These are phyloP conservation scores for Daldinia sp. DNA, from an alignment of 2,329 filamentous ascomycete species.

Conservation along the genomic window DNA sequence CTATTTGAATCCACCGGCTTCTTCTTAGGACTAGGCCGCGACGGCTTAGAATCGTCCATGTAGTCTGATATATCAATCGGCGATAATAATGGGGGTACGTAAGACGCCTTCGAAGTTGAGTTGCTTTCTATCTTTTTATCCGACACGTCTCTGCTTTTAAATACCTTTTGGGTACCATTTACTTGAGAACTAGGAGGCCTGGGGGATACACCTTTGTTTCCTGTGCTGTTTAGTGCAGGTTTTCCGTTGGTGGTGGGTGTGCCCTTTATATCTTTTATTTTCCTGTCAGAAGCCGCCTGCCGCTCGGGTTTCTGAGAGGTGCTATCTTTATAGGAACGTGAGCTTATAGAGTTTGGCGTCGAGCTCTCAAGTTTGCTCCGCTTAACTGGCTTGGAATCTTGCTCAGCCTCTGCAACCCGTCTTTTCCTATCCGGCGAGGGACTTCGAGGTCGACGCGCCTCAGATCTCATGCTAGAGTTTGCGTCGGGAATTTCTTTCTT, in stretches of 20 bases:
- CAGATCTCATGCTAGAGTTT: conserved; percentile 44
- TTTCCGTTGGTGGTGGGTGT: conserved; percentile 46
- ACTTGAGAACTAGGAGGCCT: conserved; percentile 55
- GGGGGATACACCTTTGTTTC: conserved; percentile 51
- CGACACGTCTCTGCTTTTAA: conserved; percentile 52
- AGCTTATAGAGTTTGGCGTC: conserved; percentile 39
- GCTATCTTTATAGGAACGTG: conserved; percentile 42
- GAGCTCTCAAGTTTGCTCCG: conserved; percentile 58
- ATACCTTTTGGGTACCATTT: conserved; percentile 57
- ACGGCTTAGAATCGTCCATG: conserved; percentile 47
- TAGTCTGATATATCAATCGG: conserved; percentile 61
- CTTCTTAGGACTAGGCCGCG: conserved; percentile 52
- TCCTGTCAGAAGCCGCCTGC: conserved; percentile 40
- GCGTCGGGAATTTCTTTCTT: conserved; percentile 43
- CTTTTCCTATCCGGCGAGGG: conserved; percentile 62
- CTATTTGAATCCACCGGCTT: conserved; percentile 50
- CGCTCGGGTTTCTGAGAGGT: conserved; percentile 46
- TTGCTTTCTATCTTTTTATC: conserved; percentile 56
- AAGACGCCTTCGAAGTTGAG: conserved; percentile 51
- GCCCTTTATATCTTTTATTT: conserved; percentile 45
- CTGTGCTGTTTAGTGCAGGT: conserved; percentile 38
- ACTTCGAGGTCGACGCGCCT: conserved; percentile 51
- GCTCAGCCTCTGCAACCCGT: conserved; percentile 60
- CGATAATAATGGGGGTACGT: conserved; percentile 65
- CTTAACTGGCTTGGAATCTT: conserved; percentile 60